Percentiles rank a stretch among this genome's conserved stretches.
phyloP scores from a whole-genome alignment of 1,284 basidiomycete genomes.

The Puccinia hordei region DNA sequence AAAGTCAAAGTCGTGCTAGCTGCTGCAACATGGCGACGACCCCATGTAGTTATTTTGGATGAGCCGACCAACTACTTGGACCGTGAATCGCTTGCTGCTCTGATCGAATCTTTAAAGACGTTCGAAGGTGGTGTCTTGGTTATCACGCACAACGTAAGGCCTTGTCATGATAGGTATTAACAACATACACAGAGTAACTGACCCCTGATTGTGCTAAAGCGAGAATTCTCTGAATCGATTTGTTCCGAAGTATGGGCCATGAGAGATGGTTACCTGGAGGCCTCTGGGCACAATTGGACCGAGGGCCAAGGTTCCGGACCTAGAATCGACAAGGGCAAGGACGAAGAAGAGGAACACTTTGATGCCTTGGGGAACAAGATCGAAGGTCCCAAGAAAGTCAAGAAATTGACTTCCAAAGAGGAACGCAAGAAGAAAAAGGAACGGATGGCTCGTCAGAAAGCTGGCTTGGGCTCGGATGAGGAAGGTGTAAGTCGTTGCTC shows the following conservation, averaged over 20 bases:
- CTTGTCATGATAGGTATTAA: background rate
- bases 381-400: slow-evolving; percentile 75
- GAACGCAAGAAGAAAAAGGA: slow-evolving; percentile 91
- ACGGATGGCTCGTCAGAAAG: slow-evolving; percentile 67
- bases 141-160: slow-evolving; percentile 77
- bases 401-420: slow-evolving; percentile 72
- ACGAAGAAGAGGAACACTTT: slow-evolving; percentile 81
- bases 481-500: slow-evolving; percentile 37
- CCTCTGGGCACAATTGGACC: slow-evolving; percentile 93
- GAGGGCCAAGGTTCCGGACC: slow-evolving; percentile 89
- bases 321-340: slow-evolving; percentile 84
- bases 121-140: slow-evolving; percentile 96
- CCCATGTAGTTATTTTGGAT: slow-evolving; percentile 95
- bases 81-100: slow-evolving; percentile 92
- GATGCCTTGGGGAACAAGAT: slow-evolving; percentile 98
- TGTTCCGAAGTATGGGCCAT: slow-evolving; percentile 85
- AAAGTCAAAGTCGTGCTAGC: slow-evolving; percentile 99
- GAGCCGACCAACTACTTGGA: slow-evolving; percentile 92
- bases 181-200: background rate
- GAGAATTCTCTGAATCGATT: slow-evolving; percentile 94
- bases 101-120: slow-evolving; percentile 91
- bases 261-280: slow-evolving; percentile 86
- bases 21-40: slow-evolving; percentile 96
- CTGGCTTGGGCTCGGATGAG: slow-evolving; percentile 48
- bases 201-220: slow-evolving; percentile 59